These are phyloP conservation scores for Pythium volutum DNA, from an alignment of 352 stramenopile species.

Conservation along the genomic window DNA sequence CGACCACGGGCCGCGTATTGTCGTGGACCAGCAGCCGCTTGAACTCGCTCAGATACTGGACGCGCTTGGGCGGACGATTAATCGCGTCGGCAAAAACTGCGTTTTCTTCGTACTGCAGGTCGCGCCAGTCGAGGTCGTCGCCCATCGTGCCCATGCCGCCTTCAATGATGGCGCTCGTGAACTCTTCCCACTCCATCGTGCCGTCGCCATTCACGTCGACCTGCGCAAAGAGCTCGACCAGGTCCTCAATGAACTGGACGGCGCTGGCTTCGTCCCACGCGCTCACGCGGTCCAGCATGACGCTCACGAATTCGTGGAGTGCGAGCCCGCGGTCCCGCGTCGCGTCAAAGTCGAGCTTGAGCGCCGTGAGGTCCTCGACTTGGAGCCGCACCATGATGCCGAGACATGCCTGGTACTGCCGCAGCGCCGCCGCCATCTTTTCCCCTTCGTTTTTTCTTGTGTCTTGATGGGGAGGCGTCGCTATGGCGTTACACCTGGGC, in stretches of 20 bases:
- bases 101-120: constrained; percentile 76
- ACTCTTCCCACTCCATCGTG: constrained; percentile 83
- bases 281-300: constrained; percentile 68
- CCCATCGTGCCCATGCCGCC: constrained; percentile 58
- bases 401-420: constrained; percentile 74
- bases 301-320: constrained; percentile 59
- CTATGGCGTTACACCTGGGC: background rate
- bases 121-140: constrained; percentile 43
- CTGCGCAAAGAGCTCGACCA: constrained; percentile 75
- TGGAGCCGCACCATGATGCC: constrained; percentile 77
- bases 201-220: constrained; percentile 79
- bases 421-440: constrained; percentile 41
- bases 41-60: constrained; percentile 60
- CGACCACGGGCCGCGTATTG: constrained; percentile 58
- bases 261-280: constrained; percentile 50
- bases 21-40: constrained; percentile 60
- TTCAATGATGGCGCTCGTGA: constrained; percentile 80
- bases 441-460: background rate
- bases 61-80: constrained; percentile 56
- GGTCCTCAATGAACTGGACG: constrained; percentile 62
- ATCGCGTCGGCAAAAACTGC: constrained; percentile 42
- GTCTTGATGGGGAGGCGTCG: background rate
- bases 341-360: constrained; percentile 72
- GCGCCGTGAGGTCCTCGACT: constrained; percentile 54
- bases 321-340: constrained; percentile 44